Conservation (phyloP, 2,329 filamentous ascomycete species). For the Sclerotiophoma versabilis region DNA sequence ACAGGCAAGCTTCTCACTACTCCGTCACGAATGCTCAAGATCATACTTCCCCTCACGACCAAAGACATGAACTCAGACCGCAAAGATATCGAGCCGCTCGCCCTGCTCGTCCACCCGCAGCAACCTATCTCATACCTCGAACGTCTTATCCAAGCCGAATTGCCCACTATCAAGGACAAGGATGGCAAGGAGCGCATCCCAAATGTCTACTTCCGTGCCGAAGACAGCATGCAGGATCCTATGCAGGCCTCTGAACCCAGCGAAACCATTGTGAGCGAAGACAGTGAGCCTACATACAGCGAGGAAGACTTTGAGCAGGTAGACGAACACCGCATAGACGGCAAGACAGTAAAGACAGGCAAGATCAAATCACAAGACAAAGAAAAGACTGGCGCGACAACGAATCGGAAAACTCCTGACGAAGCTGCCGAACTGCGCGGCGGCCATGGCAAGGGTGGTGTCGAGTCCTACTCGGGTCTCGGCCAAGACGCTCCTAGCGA, state of each 20-base stretch:
- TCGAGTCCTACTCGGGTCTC: constrained; percentile 74
- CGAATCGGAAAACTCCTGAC: constrained; percentile 36
- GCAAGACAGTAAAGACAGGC: constrained; percentile 56
- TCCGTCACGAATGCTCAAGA: constrained; percentile 78
- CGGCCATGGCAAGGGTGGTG: constrained; percentile 62
- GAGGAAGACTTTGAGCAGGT: constrained; percentile 55
- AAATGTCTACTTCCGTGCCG: constrained; percentile 78
- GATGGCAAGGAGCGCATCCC: constrained; percentile 74
- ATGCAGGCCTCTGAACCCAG: constrained; percentile 37
- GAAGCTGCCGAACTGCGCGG: constrained; percentile 52
- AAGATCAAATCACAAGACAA: constrained; percentile 41
- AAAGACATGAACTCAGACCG: constrained; percentile 65
- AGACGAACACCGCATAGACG: constrained; percentile 60
- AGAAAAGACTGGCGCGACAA: background rate
- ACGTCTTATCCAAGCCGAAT: constrained; percentile 84
- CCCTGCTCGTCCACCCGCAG: constrained; percentile 84
- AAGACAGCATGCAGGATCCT: constrained; percentile 72
- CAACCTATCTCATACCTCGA: constrained; percentile 92
- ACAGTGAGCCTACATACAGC: constrained; percentile 34
- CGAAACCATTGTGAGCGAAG: constrained; percentile 36
- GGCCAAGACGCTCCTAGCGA: constrained; percentile 63
- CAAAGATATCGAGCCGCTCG: constrained; percentile 81
- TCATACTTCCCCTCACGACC: constrained; percentile 77
- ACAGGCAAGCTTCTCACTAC: constrained; percentile 80
- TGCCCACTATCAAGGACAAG: constrained; percentile 70